Evolutionary conservation across 2,329 filamentous ascomycete genomes (phyloP), one percentile per base, ranked within the genome.

Genomic region (Epicoccum nigrum): DNA sequence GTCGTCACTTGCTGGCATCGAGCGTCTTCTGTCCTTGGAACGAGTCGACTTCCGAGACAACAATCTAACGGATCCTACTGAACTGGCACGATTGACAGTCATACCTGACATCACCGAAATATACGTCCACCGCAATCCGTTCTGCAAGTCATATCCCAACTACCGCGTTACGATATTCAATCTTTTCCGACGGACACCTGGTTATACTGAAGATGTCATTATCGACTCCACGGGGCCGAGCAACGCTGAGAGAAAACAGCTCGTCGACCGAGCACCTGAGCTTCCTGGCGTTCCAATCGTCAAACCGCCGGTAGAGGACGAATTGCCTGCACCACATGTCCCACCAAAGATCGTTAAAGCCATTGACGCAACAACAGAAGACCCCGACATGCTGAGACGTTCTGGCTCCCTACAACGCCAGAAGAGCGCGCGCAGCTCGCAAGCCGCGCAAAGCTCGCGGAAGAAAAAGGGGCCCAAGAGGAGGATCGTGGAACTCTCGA

Each of bases 151-250:
- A 1, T 90, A 97, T 69, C 82, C 87, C 52, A 86, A 88, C 62
- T 96, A 96, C 70, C 86, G 94, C 40, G 81, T 96, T 58, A 89
- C 86, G 16, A 95, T 97, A 56, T 97, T 99, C 84, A 99, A 97
- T 65, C 81, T 97, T 2, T 99, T 99, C 80, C 86, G 94, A 57
- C 87, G 85, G 52, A 92, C 90, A 0, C 90, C 93, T 9, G 94
- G 94, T 4, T 96, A 94, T 67, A 88, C 87, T 0, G 90, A 96
- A 59, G 94, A 99, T 68, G 86, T 97, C 53, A 80, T 91, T 37
- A 93, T 99, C 62, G 94, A 99, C 70, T 87, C 88, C 2, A 84
- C 85, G 27, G 88, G 88, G 0, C 93, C 94, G 1, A 87, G 83
- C n/a, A 95, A 91, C 67, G 83, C 86, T 13, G 94, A 99, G 77